These are phyloP conservation scores for Tardiomyces blankii DNA, from an alignment of 1,139 yeast genomes.

Conservation along the genomic window DNA sequence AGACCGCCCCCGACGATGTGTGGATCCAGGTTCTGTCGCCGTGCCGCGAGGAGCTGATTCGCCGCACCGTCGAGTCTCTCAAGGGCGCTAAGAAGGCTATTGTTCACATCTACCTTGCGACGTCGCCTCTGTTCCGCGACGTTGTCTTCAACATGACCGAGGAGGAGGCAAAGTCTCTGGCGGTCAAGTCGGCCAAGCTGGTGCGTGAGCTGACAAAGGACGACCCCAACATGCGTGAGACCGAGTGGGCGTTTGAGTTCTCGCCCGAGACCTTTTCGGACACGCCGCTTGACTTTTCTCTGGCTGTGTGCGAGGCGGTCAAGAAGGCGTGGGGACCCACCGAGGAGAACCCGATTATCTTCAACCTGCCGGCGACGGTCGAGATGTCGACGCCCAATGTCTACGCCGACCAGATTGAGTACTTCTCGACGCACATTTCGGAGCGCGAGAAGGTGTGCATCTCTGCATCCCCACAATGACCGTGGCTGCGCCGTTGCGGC, in stretches of 20 bases:
- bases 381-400: conserved; percentile 91
- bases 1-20: conserved; percentile 88
- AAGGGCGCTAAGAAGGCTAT: conserved; percentile 87
- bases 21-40: conserved; percentile 72
- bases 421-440: conserved; percentile 63
- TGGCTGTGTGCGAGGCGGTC: conserved; percentile 90
- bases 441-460: conserved; percentile 81
- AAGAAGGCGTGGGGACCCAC: conserved; percentile 88
- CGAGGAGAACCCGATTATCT: conserved; percentile 73
- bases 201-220: conserved; percentile 83
- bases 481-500: conserved; percentile 99
- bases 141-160: conserved; percentile 81
- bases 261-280: conserved; percentile 95
- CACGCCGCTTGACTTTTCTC: conserved; percentile 72
- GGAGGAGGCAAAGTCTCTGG: conserved; percentile 69
- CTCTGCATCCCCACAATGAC: conserved; percentile 92
- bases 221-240: conserved; percentile 33
- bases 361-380: conserved; percentile 97
- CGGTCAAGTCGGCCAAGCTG: conserved; percentile 70
- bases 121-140: conserved; percentile 83
- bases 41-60: conserved; percentile 81
- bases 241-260: conserved; percentile 84
- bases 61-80: conserved; percentile 80
- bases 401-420: conserved; percentile 94
- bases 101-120: conserved; percentile 83